Base-by-base conservation (phyloP, 2,329 filamentous ascomycete genomes). In the Fusarium armeniacum region DNA sequence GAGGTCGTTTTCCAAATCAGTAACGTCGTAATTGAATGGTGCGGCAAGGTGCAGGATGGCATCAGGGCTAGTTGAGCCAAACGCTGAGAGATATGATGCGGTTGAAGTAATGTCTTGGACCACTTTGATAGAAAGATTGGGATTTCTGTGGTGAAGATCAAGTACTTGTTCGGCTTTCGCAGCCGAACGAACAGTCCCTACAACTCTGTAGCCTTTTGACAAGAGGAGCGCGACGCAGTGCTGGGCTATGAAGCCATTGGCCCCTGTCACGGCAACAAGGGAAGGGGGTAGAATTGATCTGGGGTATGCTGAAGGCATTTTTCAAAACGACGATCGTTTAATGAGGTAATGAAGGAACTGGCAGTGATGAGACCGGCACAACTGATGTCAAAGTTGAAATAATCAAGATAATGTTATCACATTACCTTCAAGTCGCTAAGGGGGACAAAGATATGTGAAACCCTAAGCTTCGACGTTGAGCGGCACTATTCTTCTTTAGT, bases 241-340 rank as follows among this genome's bases (percentile, higher is more conserved):
- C 12, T 61, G 58, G 16, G 58, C 58, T 43, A 61, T 61, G 36
- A 61, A 61, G 10, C 58, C 58, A n/a, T 61, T 61, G 16, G 58
- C 58, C 2, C 58, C 58, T 24, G 58, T 61, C 0, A 61, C 54
- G 4, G 58, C 54, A 18, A 61, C 11, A 10, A 59, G 54, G 1
- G 58, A 61, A 1, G 58, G 58, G 1, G 58, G 54, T 3, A 61
- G 4, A 3, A 61, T 59, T 1, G 58, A 30, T 5, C 43, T 35
- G 28, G 54, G 58, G 2, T 36, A 59, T 15, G 52, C 54, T 36
- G 58, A 61, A 20, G 58, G 58, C 58, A 61, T 60, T 24, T 28
- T 58, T 15, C 0, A 20, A 6, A 45, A 28, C 3, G 6, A 45
- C 18, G 5, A 28, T n/a, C 5, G 0, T 6, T 24, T 2, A 6